Conservation (phyloP, 495 filamentous ascomycete genomes). For the Penicillium crystallinum region DNA sequence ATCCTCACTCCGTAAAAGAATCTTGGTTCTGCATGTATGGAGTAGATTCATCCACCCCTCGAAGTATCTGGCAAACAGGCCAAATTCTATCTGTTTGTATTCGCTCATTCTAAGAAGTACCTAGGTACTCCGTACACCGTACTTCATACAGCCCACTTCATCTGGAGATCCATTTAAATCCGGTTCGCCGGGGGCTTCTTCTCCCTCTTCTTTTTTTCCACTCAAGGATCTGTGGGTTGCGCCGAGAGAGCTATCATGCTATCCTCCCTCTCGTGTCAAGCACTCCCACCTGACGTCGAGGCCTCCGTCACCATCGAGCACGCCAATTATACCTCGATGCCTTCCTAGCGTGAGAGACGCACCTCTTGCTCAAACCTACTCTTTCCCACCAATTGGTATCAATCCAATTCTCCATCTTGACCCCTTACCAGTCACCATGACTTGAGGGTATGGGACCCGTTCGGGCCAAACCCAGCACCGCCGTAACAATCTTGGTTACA, state of each 20-base stretch:
- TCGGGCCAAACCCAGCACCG: not conserved
- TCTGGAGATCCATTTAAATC: too few relatives aligned
- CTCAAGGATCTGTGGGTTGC: constrained; percentile 2
- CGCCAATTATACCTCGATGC: constrained; percentile 1
- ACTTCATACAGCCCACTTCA: too few relatives aligned
- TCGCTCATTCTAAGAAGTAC: too few relatives aligned
- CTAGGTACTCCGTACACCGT: too few relatives aligned
- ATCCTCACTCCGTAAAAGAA: too few relatives aligned
- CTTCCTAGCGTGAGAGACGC: constrained; percentile 17
- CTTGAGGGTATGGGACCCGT: not conserved
- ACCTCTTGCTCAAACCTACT: constrained; percentile 6
- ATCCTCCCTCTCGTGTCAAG: constrained; percentile 8
- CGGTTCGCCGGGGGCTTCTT: too few relatives aligned
- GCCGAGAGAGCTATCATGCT: constrained; percentile 2
- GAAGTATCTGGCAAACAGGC: too few relatives aligned
- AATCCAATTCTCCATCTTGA: not conserved
- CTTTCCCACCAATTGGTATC: not conserved
- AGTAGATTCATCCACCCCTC: too few relatives aligned
- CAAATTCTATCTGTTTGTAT: too few relatives aligned
- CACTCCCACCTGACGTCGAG: constrained; percentile 2
- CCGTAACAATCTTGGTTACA: not conserved
- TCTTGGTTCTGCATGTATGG: too few relatives aligned
- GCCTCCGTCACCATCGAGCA: constrained; percentile 5
- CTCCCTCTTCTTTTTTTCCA: not conserved
- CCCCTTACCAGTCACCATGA: not conserved